These are phyloP conservation scores for Nakazawaea pomicola DNA, from an alignment of 805 yeast genomes.

Conservation along the genomic window DNA sequence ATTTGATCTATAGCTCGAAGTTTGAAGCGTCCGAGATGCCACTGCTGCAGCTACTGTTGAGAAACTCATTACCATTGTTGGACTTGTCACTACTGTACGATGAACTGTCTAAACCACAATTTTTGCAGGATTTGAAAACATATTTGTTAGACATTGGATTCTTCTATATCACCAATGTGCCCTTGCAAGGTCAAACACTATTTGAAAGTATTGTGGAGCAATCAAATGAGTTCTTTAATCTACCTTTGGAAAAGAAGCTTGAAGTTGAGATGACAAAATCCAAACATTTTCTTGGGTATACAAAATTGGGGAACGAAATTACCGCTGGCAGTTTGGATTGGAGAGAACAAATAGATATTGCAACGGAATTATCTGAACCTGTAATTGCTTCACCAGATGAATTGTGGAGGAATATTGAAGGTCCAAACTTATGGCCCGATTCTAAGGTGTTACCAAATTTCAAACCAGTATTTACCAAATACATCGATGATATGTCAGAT, in stretches of 20 bases:
- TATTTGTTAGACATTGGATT: conserved; percentile 57
- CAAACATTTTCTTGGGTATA: conserved; percentile 57
- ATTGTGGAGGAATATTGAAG: conserved; percentile 45
- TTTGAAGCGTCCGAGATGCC: no score
- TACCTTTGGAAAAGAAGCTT: conserved; percentile 40
- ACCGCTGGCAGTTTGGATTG: conserved; percentile 50
- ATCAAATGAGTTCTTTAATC: conserved; percentile 37
- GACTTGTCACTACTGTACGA: conserved; percentile 39
- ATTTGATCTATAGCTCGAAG: no score
- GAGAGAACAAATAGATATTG: conserved; percentile 61
- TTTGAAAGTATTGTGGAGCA: conserved; percentile 32
- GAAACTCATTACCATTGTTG: conserved; percentile 31
- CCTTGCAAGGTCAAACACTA: conserved; percentile 22
- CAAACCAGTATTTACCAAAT: conserved; percentile 33
- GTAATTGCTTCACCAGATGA: conserved; percentile 22
- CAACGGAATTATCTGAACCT: conserved; percentile 45
- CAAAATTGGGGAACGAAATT: conserved; percentile 51
- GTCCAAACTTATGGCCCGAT: conserved; percentile 54
- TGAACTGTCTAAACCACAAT: conserved; percentile 35
- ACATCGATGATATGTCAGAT: conserved; percentile 40
- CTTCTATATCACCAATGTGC: conserved; percentile 44
- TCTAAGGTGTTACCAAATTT: conserved; percentile 36
- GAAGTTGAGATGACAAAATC: conserved; percentile 48
- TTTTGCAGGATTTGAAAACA: conserved; percentile 34
- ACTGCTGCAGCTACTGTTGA: no score